Percentiles rank a stretch among this genome's conserved stretches.
Conservation (phyloP, 495 filamentous ascomycete species). For the Diplogelasinospora grovesii region DNA sequence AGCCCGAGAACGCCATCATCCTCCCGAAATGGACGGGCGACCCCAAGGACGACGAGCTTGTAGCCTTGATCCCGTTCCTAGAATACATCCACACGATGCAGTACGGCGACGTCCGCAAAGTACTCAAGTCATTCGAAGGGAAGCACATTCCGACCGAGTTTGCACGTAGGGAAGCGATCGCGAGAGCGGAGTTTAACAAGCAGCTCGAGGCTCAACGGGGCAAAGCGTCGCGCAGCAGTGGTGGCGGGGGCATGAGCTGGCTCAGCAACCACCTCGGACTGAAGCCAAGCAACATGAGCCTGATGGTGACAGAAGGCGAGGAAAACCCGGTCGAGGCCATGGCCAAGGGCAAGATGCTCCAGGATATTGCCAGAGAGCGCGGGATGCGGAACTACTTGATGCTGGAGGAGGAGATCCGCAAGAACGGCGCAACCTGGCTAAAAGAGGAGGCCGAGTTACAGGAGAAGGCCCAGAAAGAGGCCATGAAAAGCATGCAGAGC, state of each 20-base stretch:
- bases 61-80: slow-evolving; percentile 86
- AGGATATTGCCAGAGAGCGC: slow-evolving; percentile 84
- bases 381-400: slow-evolving; percentile 84
- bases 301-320: slow-evolving; percentile 58
- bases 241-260: slow-evolving; percentile 50
- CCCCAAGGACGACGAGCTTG: slow-evolving; percentile 71
- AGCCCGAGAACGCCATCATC: slow-evolving; percentile 91
- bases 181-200: slow-evolving; percentile 72
- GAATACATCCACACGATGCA: slow-evolving; percentile 96
- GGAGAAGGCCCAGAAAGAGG: slow-evolving; percentile 80
- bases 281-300: slow-evolving; percentile 51
- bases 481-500: slow-evolving; percentile 71
- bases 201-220: slow-evolving; percentile 63
- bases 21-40: slow-evolving; percentile 85
- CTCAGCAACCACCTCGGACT: slow-evolving; percentile 68
- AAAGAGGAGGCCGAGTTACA: slow-evolving; percentile 80
- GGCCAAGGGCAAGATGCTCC: slow-evolving; percentile 87
- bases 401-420: slow-evolving; percentile 79
- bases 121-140: slow-evolving; percentile 83
- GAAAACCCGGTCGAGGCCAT: slow-evolving; percentile 63
- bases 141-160: slow-evolving; percentile 83
- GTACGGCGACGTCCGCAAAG: slow-evolving; percentile 71
- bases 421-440: slow-evolving; percentile 90
- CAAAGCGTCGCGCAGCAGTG: slow-evolving; percentile 47
- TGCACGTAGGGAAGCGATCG: slow-evolving; percentile 74